Conservation (phyloP, 345 rosid genomes). For the Raphanus sativus region DNA sequence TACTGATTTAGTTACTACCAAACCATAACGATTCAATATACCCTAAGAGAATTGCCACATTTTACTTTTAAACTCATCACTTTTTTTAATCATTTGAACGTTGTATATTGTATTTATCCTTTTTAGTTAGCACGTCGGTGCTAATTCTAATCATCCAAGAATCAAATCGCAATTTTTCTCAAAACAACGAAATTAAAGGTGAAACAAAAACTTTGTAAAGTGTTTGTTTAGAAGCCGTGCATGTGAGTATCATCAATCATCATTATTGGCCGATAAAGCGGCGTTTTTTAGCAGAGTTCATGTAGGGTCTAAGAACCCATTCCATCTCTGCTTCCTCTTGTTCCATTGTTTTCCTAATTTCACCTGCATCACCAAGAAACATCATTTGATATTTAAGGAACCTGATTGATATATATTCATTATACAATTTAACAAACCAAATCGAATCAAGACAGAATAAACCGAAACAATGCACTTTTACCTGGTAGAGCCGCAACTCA, state of each 20-base stretch:
- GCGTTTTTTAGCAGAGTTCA: constrained; percentile 75
- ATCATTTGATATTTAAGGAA: no score
- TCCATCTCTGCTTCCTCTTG: constrained; percentile 82
- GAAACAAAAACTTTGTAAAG: constrained; percentile 18
- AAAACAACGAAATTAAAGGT: background rate
- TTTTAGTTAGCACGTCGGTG: constrained; percentile 16
- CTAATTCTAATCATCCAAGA: constrained; percentile 6
- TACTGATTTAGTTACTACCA: no score
- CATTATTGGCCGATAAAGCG: constrained; percentile 62
- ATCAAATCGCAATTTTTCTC: constrained; percentile 13
- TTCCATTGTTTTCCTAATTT: constrained; percentile 80
- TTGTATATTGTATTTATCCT: constrained; percentile 19
- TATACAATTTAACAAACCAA: background rate
- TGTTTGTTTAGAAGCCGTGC: background rate
- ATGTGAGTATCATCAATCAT: background rate
- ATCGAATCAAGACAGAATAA: background rate
- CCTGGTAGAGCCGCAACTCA: constrained; percentile 87
- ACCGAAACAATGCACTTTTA: constrained; percentile 17
- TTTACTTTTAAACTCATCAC: no score
- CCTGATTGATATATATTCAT: no score
- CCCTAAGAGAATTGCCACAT: no score
- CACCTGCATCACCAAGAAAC: constrained; percentile 43
- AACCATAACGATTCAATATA: no score
- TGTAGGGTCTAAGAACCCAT: constrained; percentile 79
- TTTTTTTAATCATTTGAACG: no score